Evolutionary conservation across 805 yeast genomes (phyloP).

Genomic region (Blastobotrys mokoenaii): DNA sequence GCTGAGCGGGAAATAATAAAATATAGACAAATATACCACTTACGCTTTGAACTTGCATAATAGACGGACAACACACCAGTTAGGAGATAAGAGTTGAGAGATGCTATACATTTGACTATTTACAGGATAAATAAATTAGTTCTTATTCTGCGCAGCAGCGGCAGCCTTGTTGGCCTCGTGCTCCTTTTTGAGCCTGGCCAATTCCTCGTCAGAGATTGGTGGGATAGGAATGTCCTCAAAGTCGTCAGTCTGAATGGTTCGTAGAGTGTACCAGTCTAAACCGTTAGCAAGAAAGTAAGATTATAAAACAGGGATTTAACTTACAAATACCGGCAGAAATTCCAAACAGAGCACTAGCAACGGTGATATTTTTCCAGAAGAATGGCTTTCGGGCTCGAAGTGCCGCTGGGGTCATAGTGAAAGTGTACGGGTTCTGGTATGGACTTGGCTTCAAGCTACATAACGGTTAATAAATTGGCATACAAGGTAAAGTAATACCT

Average conservation of each 20-base stretch:
- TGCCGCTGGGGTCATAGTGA: constrained; percentile 90
- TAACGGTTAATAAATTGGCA: not conserved
- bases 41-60: no score
- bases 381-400: constrained; percentile 83
- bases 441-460: constrained; percentile 29
- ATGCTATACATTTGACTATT: not conserved
- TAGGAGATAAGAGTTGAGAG: not conserved
- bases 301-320: constrained; percentile 12
- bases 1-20: constrained; percentile 7
- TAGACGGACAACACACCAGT: no score
- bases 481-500: not conserved
- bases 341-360: constrained; percentile 50
- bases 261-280: constrained; percentile 22
- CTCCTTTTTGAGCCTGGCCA: constrained; percentile 61
- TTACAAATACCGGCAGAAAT: constrained; percentile 61
- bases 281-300: not conserved
- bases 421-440: constrained; percentile 58
- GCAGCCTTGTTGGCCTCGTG: constrained; percentile 18
- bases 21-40: not conserved
- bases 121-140: not conserved
- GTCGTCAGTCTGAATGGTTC: constrained; percentile 61
- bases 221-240: constrained; percentile 92
- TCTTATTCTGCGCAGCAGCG: not conserved
- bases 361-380: constrained; percentile 65
- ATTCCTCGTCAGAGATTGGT: constrained; percentile 72